These are phyloP conservation scores for Lippia alba DNA, from an alignment of 305 asterid genomes.

Conservation along the genomic window DNA sequence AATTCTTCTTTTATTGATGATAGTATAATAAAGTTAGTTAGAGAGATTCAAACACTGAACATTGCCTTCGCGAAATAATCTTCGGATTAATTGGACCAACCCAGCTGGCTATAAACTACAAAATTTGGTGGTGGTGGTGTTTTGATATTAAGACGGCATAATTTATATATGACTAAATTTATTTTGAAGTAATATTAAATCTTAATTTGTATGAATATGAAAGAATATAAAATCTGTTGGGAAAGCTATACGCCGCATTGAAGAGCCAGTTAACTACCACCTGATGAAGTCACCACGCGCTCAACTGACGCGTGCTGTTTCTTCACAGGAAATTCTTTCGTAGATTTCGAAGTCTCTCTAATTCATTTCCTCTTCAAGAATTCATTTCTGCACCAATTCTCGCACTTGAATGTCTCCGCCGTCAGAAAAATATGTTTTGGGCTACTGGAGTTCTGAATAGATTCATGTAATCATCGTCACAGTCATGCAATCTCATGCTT, in stretches of 20 bases:
- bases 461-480: conserved; percentile 5
- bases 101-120: no score
- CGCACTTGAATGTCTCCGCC: conserved; percentile 1
- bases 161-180: no score
- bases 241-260: conserved; percentile 3
- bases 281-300: conserved; percentile 25
- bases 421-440: not conserved
- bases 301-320: conserved; percentile 29
- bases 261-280: conserved; percentile 11
- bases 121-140: no score
- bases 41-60: no score
- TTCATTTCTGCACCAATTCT: conserved; percentile 6
- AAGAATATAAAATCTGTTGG: no score
- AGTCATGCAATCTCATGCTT: conserved; percentile 57
- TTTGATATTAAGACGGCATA: no score
- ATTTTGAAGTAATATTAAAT: no score
- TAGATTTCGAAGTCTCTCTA: conserved; percentile 35
- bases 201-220: no score
- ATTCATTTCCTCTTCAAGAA: not conserved
- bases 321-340: conserved; percentile 24
- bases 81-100: no score
- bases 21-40: no score
- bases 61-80: no score
- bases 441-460: conserved; percentile 22
- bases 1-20: no score